A percentile compares a stretch with the other conserved stretches of the same genome.
Evolutionary conservation across 768 basidiomycete genomes (phyloP).

Genomic region (Mycena epipterygia): DNA sequence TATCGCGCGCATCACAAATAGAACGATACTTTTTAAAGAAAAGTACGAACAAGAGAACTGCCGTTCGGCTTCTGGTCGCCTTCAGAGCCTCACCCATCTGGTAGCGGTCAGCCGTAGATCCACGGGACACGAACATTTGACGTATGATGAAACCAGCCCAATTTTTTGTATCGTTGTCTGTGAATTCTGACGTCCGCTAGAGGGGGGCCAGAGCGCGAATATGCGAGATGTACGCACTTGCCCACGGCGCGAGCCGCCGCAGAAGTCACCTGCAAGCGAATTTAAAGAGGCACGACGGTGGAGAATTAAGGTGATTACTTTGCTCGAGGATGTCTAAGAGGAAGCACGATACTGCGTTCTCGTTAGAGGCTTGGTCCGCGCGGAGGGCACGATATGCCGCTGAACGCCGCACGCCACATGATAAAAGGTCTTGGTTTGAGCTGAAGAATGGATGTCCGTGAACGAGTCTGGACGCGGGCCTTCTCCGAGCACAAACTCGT

Average conservation of each 20-base stretch:
- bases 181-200: neutral
- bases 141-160: neutral
- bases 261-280: neutral
- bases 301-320: neutral
- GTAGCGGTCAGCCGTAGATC: neutral
- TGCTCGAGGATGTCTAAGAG: slow-evolving; percentile 24
- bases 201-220: slow-evolving; percentile 4
- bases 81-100: slow-evolving; percentile 18
- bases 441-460: neutral
- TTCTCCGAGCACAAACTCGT: neutral
- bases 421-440: neutral
- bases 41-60: slow-evolving; percentile 1
- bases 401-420: slow-evolving; percentile 17
- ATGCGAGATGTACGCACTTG: slow-evolving; percentile 20
- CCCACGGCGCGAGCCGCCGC: slow-evolving; percentile 24
- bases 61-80: slow-evolving; percentile 1
- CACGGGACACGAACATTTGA: too few species aligned
- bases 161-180: neutral
- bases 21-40: neutral
- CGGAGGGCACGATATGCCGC: slow-evolving; percentile 1
- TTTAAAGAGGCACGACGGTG: neutral
- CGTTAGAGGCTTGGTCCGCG: neutral
- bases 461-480: neutral
- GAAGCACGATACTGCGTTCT: slow-evolving; percentile 28
- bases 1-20: too few species aligned